Conservation (phyloP, 225 moss, liverwort and hornwort genomes). For the Bryum argenteum region DNA sequence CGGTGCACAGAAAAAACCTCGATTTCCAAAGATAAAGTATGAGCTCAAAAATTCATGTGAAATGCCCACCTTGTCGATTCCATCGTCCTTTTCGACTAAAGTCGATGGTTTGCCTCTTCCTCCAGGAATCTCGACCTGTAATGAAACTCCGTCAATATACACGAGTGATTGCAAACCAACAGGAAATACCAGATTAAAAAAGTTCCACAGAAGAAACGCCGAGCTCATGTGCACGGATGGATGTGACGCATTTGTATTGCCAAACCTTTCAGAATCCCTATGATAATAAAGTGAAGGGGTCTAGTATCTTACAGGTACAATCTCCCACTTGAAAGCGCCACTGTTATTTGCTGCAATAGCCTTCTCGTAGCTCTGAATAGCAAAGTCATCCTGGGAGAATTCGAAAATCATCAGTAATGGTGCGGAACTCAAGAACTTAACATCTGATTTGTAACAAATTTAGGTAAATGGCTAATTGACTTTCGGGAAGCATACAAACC, state of each 20-base stretch:
- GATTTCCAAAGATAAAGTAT: conserved; percentile 1
- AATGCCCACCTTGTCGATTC: conserved; percentile 79
- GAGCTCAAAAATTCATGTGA: conserved; percentile 18
- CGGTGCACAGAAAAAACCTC: conserved; percentile 16
- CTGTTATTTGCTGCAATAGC: conserved; percentile 82
- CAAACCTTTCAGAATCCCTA: not conserved
- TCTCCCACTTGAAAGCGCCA: conserved; percentile 89
- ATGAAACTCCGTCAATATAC: not conserved
- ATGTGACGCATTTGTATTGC: not conserved
- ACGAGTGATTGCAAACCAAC: not conserved
- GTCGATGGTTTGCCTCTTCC: conserved; percentile 78
- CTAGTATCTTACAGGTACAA: conserved; percentile 69
- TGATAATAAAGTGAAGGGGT: not conserved
- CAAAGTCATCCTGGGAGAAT: conserved; percentile 69
- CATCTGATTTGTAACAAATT: too few relatives aligned
- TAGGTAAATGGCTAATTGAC: not conserved
- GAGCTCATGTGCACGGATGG: not conserved
- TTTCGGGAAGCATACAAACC: conserved; percentile 41
- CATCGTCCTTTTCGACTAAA: conserved; percentile 82
- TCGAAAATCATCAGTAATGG: conserved; percentile 15
- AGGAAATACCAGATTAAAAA: not conserved
- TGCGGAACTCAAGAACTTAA: conserved; percentile 5
- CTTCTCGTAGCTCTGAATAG: conserved; percentile 84
- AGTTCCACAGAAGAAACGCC: not conserved
- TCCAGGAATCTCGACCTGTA: conserved; percentile 88